Percentiles rank a stretch among this genome's conserved stretches.
Conservation (phyloP, 768 basidiomycete genomes). For the Cantharellus anzutake region DNA sequence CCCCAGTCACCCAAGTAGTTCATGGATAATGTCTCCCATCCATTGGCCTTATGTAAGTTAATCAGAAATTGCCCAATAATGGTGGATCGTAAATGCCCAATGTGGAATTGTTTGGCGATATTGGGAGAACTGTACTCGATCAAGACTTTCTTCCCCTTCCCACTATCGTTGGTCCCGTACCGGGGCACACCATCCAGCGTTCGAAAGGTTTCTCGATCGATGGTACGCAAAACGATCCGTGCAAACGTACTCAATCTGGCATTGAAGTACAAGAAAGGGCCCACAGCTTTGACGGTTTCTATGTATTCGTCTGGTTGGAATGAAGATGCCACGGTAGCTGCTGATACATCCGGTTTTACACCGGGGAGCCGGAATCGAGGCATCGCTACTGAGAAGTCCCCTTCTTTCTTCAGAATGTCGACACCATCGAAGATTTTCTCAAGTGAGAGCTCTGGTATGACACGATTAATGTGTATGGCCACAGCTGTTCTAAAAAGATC, state of each 20-base stretch:
- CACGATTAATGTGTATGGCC: constrained; percentile 48
- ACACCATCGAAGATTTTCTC: constrained; percentile 73
- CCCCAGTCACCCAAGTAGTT: constrained; percentile 99
- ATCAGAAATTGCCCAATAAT: constrained; percentile 93
- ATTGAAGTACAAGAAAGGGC: constrained; percentile 70
- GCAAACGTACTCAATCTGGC: constrained; percentile 45
- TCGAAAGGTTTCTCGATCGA: constrained; percentile 50
- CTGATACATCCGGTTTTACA: constrained; percentile 51
- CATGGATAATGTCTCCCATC: constrained; percentile 79
- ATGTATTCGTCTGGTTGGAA: constrained; percentile 76
- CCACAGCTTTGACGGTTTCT: constrained; percentile 45
- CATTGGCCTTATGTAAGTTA: constrained; percentile 80
- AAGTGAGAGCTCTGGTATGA: constrained; percentile 41
- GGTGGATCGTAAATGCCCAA: constrained; percentile 91
- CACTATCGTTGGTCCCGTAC: constrained; percentile 67
- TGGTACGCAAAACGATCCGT: constrained; percentile 47
- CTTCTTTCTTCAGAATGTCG: constrained; percentile 84
- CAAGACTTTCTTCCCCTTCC: constrained; percentile 64
- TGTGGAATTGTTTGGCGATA: constrained; percentile 96
- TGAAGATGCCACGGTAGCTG: constrained; percentile 44
- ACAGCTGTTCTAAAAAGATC: constrained; percentile 72
- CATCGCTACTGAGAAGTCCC: constrained; percentile 78
- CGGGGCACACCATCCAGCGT: constrained; percentile 38
- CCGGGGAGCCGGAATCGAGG: constrained; percentile 68
- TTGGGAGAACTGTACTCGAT: constrained; percentile 94